A percentile compares a stretch with the other conserved stretches of the same genome.
phyloP scores from a whole-genome alignment of 495 filamentous ascomycete genomes.

The Tuber borchii region DNA sequence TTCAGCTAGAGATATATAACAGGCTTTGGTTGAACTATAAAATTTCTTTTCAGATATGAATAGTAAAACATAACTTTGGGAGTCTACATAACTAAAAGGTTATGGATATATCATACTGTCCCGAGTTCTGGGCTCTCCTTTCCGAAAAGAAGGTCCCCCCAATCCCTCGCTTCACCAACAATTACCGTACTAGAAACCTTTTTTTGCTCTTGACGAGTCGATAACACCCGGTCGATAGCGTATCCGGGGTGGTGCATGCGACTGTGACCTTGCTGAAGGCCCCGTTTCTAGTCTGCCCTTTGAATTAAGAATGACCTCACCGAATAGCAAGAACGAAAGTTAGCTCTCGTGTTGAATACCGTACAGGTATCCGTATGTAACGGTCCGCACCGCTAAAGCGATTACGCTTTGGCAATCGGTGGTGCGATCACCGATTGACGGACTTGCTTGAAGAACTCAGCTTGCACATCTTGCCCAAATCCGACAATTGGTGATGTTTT shows the following conservation, averaged over 20 bases:
- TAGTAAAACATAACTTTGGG: too few species aligned
- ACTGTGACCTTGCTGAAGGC: neutral
- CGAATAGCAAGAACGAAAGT: too few species aligned
- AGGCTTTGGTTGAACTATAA: too few species aligned
- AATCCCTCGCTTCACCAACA: too few species aligned
- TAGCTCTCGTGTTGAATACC: too few species aligned
- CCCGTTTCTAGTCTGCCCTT: neutral
- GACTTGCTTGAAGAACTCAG: neutral
- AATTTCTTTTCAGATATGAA: too few species aligned
- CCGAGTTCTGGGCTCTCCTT: neutral
- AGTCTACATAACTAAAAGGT: too few species aligned
- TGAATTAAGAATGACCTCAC: neutral
- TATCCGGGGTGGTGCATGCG: neutral
- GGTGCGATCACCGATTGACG: neutral
- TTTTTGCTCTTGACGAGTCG: neutral
- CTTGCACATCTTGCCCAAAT: neutral
- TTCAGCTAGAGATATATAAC: too few species aligned
- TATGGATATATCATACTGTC: too few species aligned
- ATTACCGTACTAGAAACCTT: neutral
- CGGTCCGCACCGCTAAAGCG: neutral
- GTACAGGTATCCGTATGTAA: too few species aligned
- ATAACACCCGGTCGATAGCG: neutral
- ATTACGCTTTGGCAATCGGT: neutral
- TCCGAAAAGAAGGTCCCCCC: neutral
- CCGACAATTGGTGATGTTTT: neutral